phyloP scores from a whole-genome alignment of 2,329 filamentous ascomycete genomes.

The Setomelanomma holmii region DNA sequence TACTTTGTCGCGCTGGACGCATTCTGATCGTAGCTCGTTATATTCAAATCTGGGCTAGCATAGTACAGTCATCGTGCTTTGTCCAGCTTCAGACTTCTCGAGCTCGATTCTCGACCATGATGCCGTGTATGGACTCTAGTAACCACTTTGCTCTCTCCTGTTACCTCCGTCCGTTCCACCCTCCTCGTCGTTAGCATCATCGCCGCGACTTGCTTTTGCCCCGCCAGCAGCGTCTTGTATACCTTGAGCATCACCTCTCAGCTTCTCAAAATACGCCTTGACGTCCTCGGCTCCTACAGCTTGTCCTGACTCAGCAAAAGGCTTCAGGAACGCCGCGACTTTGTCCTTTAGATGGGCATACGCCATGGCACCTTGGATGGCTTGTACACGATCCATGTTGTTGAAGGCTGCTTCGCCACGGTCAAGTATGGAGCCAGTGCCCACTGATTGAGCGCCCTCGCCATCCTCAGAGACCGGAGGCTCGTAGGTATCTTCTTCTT shows the following conservation, averaged over 20 bases:
- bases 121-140: too few relatives aligned
- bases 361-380: constrained; percentile 95
- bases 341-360: constrained; percentile 97
- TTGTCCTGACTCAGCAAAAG: constrained; percentile 89
- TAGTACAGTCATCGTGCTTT: too few relatives aligned
- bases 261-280: constrained; percentile 92
- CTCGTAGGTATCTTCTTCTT: constrained; percentile 94
- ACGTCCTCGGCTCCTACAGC: constrained; percentile 94
- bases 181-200: constrained; percentile 38
- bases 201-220: constrained; percentile 36
- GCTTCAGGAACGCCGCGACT: constrained; percentile 91
- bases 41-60: too few relatives aligned
- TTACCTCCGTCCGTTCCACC: constrained; percentile 34
- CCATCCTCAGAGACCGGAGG: constrained; percentile 75
- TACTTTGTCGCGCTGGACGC: too few relatives aligned
- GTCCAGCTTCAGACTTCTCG: too few relatives aligned
- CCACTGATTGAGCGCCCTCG: constrained; percentile 65
- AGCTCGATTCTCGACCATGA: too few relatives aligned
- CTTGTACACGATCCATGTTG: constrained; percentile 89
- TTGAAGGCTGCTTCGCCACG: constrained; percentile 90
- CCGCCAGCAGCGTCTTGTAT: constrained; percentile 56
- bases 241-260: constrained; percentile 83
- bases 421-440: constrained; percentile 84
- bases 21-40: too few relatives aligned
- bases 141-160: constrained; percentile 51